Evolutionary conservation across 352 stramenopile genomes (phyloP).

Genomic region (Plasmopara halstedii): DNA sequence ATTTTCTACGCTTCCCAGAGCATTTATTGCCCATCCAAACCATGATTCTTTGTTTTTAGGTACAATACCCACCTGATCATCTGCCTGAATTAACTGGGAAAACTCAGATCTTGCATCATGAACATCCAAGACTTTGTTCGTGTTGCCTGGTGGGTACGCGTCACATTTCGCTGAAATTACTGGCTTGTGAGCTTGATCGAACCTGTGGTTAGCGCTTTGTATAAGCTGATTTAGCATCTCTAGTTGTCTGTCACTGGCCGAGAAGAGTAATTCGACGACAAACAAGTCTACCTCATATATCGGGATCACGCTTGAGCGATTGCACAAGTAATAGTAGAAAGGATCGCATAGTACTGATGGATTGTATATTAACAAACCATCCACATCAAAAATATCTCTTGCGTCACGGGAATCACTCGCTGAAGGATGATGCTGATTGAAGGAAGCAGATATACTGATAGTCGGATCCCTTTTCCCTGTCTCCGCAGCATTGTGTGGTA

Average conservation of each 20-base stretch:
- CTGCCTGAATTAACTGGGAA: background rate
- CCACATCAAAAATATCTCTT: constrained; percentile 25
- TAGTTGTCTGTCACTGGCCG: constrained; percentile 74
- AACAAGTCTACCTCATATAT: constrained; percentile 70
- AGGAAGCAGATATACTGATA: constrained; percentile 9
- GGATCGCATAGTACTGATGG: constrained; percentile 52
- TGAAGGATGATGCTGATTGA: constrained; percentile 2
- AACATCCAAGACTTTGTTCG: background rate
- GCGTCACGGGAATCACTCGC: constrained; percentile 1
- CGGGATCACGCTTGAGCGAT: constrained; percentile 26
- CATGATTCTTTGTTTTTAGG: constrained; percentile 32
- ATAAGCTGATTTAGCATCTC: constrained; percentile 72
- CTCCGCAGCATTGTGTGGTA: constrained; percentile 28
- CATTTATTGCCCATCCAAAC: constrained; percentile 68
- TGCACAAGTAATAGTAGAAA: constrained; percentile 63
- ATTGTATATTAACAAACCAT: constrained; percentile 28
- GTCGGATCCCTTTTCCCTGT: constrained; percentile 9
- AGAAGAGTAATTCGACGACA: constrained; percentile 63
- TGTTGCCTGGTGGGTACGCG: background rate
- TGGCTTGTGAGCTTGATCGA: constrained; percentile 8
- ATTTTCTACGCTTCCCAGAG: constrained; percentile 35
- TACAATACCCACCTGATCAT: background rate
- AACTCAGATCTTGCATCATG: background rate
- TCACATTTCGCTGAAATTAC: background rate
- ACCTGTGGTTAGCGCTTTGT: constrained; percentile 28